Evolutionary conservation across 2,329 filamentous ascomycete genomes (phyloP).

Genomic region (Apiospora sp.): DNA sequence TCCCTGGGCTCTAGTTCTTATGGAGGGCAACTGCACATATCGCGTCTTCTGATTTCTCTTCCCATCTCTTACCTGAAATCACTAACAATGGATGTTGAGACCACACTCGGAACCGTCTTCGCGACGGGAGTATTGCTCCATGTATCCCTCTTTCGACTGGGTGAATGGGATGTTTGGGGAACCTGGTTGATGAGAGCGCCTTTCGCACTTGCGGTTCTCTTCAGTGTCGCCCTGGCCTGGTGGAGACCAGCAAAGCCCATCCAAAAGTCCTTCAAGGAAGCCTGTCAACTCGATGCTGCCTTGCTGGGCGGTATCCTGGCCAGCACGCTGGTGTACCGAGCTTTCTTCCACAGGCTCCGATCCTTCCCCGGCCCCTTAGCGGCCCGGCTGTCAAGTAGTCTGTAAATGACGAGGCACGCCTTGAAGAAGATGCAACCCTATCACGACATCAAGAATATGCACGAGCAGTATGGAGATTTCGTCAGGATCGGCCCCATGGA

Average conservation of each 20-base stretch:
- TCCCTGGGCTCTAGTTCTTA: neutral
- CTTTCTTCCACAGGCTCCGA: conserved; percentile 23
- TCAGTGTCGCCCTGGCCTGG: neutral
- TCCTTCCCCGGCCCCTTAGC: conserved; percentile 25
- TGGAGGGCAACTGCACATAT: neutral
- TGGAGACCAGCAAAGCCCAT: neutral
- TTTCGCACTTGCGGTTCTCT: neutral
- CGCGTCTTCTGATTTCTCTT: neutral
- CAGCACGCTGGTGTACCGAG: conserved; percentile 26
- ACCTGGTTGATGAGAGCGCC: neutral
- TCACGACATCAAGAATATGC: neutral
- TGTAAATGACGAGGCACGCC: conserved; percentile 16
- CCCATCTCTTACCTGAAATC: neutral
- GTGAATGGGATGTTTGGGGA: conserved; percentile 24
- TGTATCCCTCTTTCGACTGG: conserved; percentile 23
- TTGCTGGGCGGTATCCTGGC: conserved; percentile 7
- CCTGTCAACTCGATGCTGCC: neutral
- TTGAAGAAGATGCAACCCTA: conserved; percentile 14
- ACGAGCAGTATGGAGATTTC: conserved; percentile 22
- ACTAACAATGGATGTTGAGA: neutral
- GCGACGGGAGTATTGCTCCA: neutral
- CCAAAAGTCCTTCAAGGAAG: neutral
- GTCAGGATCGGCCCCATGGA: conserved; percentile 26
- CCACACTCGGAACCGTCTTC: neutral
- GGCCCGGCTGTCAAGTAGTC: conserved; percentile 23